Base-by-base conservation (phyloP, 495 filamentous ascomycete species). In the Tetracladium marchalianum region DNA sequence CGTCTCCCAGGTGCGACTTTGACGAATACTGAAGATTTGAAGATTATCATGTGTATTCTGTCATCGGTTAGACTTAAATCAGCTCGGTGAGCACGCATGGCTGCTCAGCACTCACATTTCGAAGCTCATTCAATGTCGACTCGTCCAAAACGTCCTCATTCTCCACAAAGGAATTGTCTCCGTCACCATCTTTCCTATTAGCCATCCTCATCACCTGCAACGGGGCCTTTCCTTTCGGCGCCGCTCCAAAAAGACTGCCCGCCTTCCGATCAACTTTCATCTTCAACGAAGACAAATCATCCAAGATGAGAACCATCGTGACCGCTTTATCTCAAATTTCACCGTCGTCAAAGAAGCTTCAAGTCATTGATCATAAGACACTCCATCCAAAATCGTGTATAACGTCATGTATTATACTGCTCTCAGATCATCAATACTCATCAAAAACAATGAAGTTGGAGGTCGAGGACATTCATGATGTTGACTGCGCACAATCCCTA, bases 21-120 rank as follows among this genome's bases (percentile, higher is more conserved):
- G 49, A 4, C 22, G 36, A 12, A 51, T 41, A 2, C 31, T 40
- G 32, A 46, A 51, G 43, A 51, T 46, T 31, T 51, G 42, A 9
- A 22, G 31, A 4, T 11, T 15, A 10, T 36, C 36, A 17, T 45
- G 18, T 1, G 12, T 16, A 13, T 11, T 31, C 47, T 49, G n/a
- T 24, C 22, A 27, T 27, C 7, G 7, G 22, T 27, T 27, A 3
- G 22, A 27, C 3, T 27, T 27, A 27, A 27, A 27, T 27, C 7
- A 27, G 3, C 3, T 27, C 22, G 22, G 22, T 27, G 22, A 27
- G 22, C 22, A 27, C 22, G n/a, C n/a, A n/a, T n/a, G n/a, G n/a
- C n/a, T n/a, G n/a, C n/a, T n/a, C 11, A 34, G 13, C n/a, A 33
- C 13, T 44, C 8, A 32, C 33, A 6, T 33, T 43, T 17, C 13